These are phyloP conservation scores for Danielia reshetovae DNA, from an alignment of 805 yeast genomes.

Conservation along the genomic window DNA sequence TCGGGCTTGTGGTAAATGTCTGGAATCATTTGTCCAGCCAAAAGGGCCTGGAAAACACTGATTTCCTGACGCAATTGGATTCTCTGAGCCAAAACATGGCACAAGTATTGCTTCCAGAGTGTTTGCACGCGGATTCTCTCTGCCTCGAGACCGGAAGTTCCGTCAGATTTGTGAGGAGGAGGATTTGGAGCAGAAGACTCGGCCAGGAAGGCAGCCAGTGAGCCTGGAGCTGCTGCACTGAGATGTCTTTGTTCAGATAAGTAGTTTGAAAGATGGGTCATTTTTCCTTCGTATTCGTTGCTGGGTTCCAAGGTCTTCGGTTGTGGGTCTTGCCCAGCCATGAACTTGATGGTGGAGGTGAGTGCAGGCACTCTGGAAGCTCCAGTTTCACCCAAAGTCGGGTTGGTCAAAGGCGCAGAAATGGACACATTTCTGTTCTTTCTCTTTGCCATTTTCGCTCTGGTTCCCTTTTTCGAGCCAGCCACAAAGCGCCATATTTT, in stretches of 20 bases:
- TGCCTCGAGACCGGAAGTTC: neutral
- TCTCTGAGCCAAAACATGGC: conserved; percentile 32
- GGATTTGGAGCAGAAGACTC: conserved; percentile 8
- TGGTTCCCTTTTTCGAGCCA: conserved; percentile 9
- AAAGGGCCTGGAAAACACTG: conserved; percentile 25
- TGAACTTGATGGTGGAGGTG: conserved; percentile 10
- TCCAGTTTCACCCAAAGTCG: conserved; percentile 27
- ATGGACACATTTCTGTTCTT: conserved; percentile 11
- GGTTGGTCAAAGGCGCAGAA: conserved; percentile 32
- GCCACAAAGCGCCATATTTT: conserved; percentile 7
- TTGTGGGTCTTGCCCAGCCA: conserved; percentile 10
- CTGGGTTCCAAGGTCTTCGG: neutral
- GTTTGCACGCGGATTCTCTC: conserved; percentile 8
- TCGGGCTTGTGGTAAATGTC: conserved; percentile 2
- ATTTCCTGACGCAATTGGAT: conserved; percentile 41
- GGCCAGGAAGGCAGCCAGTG: conserved; percentile 8
- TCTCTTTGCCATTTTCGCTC: conserved; percentile 6
- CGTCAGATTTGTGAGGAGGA: conserved; percentile 15
- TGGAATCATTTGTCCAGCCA: conserved; percentile 13
- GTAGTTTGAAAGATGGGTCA: conserved; percentile 22
- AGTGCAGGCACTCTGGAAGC: conserved; percentile 19
- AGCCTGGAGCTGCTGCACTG: conserved; percentile 4
- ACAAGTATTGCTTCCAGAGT: conserved; percentile 34
- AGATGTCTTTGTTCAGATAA: conserved; percentile 19
- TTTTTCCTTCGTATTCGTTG: conserved; percentile 12